Base-by-base conservation (phyloP, 1,139 yeast genomes). In the Entelexis paramagnoliae region DNA sequence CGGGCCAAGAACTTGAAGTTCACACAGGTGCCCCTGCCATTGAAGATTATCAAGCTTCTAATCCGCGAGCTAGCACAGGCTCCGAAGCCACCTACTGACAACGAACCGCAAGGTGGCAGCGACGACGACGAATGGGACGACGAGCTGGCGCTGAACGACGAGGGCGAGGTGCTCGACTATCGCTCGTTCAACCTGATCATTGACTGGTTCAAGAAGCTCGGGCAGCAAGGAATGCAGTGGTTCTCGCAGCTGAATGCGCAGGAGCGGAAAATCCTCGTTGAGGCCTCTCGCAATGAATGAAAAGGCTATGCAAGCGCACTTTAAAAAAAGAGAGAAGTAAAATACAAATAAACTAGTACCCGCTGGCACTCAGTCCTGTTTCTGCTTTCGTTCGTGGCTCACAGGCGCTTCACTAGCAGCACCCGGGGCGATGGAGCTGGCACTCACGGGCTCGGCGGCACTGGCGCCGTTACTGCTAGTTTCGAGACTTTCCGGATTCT, bases 41-140 rank as follows among this genome's bases (percentile, higher is more conserved):
- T 75, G 43, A 88, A 87, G 63, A 86, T 89, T 36, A 64, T 88
- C 51, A 83, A 83, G 62, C 69, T 88, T 26, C 72, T 89, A 46
- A 67, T 82, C 10, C 73, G 78, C 29, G 97, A 91, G 64, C 70
- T 88, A 49, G 75, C 63, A 70, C 75, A 64, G 14, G 61, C 66
- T 10, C 68, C 69, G 9, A 28, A 36, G 14, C 56, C 58, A 6
- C 34, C 52, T 8, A 14, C 36, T 13, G 19, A 38, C 3, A 26
- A 35, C 6, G 43, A 45, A 26, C 62, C 51, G 13, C 44, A 64
- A 56, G 34, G 8, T 1, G 61, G 57, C 5, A 68, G 60, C 2
- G 71, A 61, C 0, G 80, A 68, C n/a, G 80, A 70, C 29, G 88
- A 95, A 93, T 55, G 63, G 58, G 62, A 60, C 42, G 62, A 60